These are phyloP conservation scores for Lactarius quietus DNA, from an alignment of 768 basidiomycete species.

Conservation along the genomic window DNA sequence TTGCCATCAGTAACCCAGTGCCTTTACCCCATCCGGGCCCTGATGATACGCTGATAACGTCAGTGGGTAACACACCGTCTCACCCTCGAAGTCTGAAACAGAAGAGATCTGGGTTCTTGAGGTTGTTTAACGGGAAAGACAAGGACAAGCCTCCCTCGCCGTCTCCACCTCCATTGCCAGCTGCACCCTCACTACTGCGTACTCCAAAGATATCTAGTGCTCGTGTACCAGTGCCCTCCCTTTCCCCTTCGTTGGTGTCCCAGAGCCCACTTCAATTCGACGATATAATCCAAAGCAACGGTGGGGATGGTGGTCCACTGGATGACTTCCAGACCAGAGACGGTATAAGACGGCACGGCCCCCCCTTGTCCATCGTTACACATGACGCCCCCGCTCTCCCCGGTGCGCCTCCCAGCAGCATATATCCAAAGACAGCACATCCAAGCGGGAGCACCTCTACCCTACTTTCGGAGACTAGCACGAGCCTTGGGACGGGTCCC, in stretches of 20 bases:
- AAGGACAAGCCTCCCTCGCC: slow-evolving; percentile 45
- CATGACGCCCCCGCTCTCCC: not conserved
- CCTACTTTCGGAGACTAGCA: slow-evolving; percentile 22
- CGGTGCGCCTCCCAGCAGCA: not conserved
- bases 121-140: slow-evolving; percentile 61
- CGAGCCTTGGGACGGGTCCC: slow-evolving; percentile 31
- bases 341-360: not conserved
- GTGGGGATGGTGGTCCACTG: not conserved
- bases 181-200: slow-evolving; percentile 15
- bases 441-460: not conserved
- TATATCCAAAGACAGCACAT: not conserved
- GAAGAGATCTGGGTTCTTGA: slow-evolving; percentile 81
- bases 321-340: not conserved
- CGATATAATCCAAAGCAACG: slow-evolving; percentile 1
- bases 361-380: slow-evolving; percentile 17
- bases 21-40: slow-evolving; percentile 12
- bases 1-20: slow-evolving; percentile 21
- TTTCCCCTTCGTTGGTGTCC: slow-evolving; percentile 18
- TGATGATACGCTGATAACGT: slow-evolving; percentile 3
- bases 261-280: slow-evolving; percentile 19
- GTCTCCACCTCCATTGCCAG: slow-evolving; percentile 51
- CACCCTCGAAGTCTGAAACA: slow-evolving; percentile 55
- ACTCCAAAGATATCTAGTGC: slow-evolving; percentile 27
- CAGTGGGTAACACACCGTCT: slow-evolving; percentile 15
- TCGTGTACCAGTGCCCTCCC: slow-evolving; percentile 27